These are phyloP conservation scores for Elongisporangium senticosum DNA, from an alignment of 352 stramenopile species.

Conservation along the genomic window DNA sequence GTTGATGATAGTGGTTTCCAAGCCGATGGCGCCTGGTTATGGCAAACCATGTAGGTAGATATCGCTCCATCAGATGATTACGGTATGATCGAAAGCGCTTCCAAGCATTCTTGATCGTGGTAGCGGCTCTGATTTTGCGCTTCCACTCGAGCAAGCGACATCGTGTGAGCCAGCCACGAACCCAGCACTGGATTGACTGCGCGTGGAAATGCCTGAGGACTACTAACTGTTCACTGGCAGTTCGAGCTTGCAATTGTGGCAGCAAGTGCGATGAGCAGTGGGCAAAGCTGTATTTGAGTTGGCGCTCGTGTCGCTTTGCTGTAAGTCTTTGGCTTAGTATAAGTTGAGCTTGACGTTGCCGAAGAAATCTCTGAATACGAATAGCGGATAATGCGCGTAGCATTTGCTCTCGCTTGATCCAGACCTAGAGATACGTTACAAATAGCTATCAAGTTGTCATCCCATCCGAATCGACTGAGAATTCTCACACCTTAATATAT, in stretches of 20 bases:
- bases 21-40: conserved; percentile 3
- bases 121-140: conserved; percentile 1
- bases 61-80: conserved; percentile 1
- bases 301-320: conserved; percentile 5
- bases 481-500: conserved; percentile 51
- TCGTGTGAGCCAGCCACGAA: too few species aligned
- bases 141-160: too few species aligned
- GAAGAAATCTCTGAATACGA: conserved; percentile 39
- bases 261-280: conserved; percentile 16
- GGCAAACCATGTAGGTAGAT: neutral
- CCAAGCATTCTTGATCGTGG: conserved; percentile 21
- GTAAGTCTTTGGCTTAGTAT: conserved; percentile 9
- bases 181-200: too few species aligned
- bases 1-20: neutral
- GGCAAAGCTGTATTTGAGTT: conserved; percentile 17
- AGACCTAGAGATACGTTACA: conserved; percentile 21
- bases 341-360: conserved; percentile 8
- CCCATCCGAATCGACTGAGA: neutral
- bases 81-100: conserved; percentile 5
- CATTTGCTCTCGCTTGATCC: conserved; percentile 68
- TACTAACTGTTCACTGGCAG: neutral
- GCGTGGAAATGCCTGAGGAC: conserved; percentile 1
- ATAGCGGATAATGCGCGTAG: conserved; percentile 30
- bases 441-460: too few species aligned
- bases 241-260: neutral